These are phyloP conservation scores for Monosporascus ibericus DNA, from an alignment of 2,329 filamentous ascomycete species.

Conservation along the genomic window DNA sequence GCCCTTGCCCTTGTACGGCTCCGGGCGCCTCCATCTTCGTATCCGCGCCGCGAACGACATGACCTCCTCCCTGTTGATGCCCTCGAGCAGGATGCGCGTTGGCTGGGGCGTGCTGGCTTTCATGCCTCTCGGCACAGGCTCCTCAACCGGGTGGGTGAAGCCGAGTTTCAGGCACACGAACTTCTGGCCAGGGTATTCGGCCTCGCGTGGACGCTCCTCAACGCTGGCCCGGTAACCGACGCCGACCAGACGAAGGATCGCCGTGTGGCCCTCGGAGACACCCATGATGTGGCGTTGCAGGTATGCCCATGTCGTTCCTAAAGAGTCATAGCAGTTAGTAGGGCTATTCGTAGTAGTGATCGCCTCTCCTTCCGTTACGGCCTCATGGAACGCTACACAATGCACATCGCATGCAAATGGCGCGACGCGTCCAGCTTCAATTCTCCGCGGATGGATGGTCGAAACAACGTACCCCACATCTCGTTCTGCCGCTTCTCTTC, in stretches of 20 bases:
- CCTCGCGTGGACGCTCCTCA: constrained; percentile 67
- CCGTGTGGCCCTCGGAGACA: constrained; percentile 93
- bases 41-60: constrained; percentile 90
- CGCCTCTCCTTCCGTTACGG: no score
- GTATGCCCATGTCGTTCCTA: constrained; percentile 85
- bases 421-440: no score
- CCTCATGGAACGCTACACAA: no score
- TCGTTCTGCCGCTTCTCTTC: constrained; percentile 70
- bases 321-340: neutral
- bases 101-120: constrained; percentile 84
- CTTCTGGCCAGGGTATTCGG: constrained; percentile 73
- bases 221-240: constrained; percentile 91
- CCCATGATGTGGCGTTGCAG: constrained; percentile 87
- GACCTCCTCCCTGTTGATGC: constrained; percentile 76
- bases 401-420: no score
- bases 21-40: constrained; percentile 79
- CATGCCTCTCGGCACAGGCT: constrained; percentile 75
- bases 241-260: constrained; percentile 85
- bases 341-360: no score
- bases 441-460: no score
- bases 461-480: constrained; percentile 75
- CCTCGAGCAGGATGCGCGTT: constrained; percentile 85
- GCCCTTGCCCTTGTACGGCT: constrained; percentile 99
- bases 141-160: constrained; percentile 91
- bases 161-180: constrained; percentile 93